Conservation (phyloP, 495 filamentous ascomycete species). For the Lepraria neglecta region DNA sequence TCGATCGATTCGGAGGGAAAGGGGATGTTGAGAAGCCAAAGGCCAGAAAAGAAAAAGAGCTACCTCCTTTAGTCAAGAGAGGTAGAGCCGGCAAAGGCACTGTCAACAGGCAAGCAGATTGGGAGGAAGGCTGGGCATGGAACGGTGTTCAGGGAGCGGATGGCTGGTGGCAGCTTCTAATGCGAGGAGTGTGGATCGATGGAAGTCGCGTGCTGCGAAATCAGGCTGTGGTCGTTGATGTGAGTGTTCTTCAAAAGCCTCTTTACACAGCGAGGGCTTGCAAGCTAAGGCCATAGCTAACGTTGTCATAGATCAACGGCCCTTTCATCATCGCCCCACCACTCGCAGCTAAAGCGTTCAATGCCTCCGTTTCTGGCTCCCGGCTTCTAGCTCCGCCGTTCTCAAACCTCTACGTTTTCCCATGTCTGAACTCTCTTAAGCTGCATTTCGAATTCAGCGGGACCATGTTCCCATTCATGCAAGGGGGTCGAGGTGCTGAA, state of each 20-base stretch:
- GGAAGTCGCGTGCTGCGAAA: slow-evolving; percentile 30
- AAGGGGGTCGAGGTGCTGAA: slow-evolving; percentile 24
- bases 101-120: slow-evolving; percentile 12
- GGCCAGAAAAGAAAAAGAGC: not conserved
- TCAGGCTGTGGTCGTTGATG: slow-evolving; percentile 34
- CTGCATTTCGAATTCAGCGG: slow-evolving; percentile 31
- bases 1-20: slow-evolving; percentile 26
- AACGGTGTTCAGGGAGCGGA: slow-evolving; percentile 31
- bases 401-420: slow-evolving; percentile 33
- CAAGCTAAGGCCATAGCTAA: not conserved
- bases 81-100: slow-evolving; percentile 12
- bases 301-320: slow-evolving; percentile 26
- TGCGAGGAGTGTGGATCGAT: slow-evolving; percentile 34
- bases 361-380: slow-evolving; percentile 34
- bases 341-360: slow-evolving; percentile 33
- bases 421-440: slow-evolving; percentile 33
- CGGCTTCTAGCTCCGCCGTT: slow-evolving; percentile 29
- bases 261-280: not conserved
- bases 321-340: slow-evolving; percentile 38
- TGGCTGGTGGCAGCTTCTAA: slow-evolving; percentile 36
- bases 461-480: slow-evolving; percentile 29
- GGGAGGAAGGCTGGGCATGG: slow-evolving; percentile 32
- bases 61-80: slow-evolving; percentile 11
- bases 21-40: slow-evolving; percentile 14
- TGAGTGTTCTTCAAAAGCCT: slow-evolving; percentile 9